Base-by-base conservation (phyloP, 805 yeast species). In the Wickerhamomyces bisporus region DNA sequence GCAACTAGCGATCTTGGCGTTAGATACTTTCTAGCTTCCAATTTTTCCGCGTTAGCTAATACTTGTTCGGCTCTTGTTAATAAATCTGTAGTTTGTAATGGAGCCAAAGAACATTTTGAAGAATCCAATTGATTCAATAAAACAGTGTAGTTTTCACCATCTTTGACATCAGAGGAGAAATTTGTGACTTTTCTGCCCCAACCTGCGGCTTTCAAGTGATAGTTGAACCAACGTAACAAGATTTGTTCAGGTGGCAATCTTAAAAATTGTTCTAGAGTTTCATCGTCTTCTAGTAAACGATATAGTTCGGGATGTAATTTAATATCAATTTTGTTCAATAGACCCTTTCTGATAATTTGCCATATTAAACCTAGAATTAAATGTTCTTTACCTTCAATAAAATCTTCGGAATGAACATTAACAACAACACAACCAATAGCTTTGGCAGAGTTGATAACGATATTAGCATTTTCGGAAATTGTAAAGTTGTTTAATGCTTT, bases 371-470 rank as follows among this genome's bases (percentile, higher is more conserved):
- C 98, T 47, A 91, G 66, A 41, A 89, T 84, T 60, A 89, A 74
- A 62, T 89, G 96, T 57, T 87, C 94, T 52, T 85, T 89, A 52
- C 97, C 97, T 55, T 88, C 97, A 45, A 86, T 81, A 38, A 89
- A 86, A 60, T 88, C 96, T 59, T 88, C 96, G 13, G 97, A 85
- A 53, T 91, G 98, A 35, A 93, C 98, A 58, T 93, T 93, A 36
- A 93, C 98, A 35, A 93, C 98, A 41, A 93, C 85, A 72, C 97
- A 91, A 16, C 98, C 98, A 65, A 93, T 93, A 37, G 98, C 98
- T 67, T 93, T 93, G 23, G 98, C 98, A 3, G 98, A 93, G 64
- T 93, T 93, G 65, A 93, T 86, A 27, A 93, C 98, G 49, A 93
- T 89, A 65, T 93, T 93, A 38, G 98, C 96, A 64, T 93, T 93